Evolutionary conservation across 2,329 filamentous ascomycete genomes (phyloP).

Genomic region (Fusarium torulosum): DNA sequence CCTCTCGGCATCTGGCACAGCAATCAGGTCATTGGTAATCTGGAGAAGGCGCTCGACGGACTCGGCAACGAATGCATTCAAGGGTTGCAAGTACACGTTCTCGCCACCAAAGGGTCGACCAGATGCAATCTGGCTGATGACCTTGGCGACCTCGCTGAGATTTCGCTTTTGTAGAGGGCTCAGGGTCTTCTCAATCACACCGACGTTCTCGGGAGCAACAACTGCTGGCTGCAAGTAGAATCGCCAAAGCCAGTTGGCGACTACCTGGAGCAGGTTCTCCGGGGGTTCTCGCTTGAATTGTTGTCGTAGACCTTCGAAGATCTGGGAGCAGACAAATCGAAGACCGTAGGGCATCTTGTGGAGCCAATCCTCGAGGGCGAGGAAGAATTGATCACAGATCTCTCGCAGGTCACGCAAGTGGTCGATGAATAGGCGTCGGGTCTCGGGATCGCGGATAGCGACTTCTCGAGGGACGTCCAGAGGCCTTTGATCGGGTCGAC

Average conservation of each 20-base stretch:
- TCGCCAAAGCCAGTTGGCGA: slow-evolving; percentile 93
- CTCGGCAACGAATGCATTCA: slow-evolving; percentile 91
- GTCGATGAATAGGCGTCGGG: slow-evolving; percentile 90
- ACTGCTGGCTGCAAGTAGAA: slow-evolving; percentile 93
- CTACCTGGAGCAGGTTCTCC: slow-evolving; percentile 82
- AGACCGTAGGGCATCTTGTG: slow-evolving; percentile 94
- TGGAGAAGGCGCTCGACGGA: slow-evolving; percentile 83
- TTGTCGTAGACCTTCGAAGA: slow-evolving; percentile 80
- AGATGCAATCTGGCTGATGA: slow-evolving; percentile 88
- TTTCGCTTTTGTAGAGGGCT: slow-evolving; percentile 95
- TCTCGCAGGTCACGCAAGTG: slow-evolving; percentile 94
- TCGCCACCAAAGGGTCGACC: slow-evolving; percentile 92
- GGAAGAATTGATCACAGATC: slow-evolving; percentile 91
- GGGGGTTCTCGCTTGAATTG: slow-evolving; percentile 86
- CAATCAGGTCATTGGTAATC: slow-evolving; percentile 82
- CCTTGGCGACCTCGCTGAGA: slow-evolving; percentile 88
- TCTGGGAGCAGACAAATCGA: slow-evolving; percentile 87
- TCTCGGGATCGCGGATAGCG: slow-evolving; percentile 96
- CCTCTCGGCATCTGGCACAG: slow-evolving; percentile 85
- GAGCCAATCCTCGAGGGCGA: slow-evolving; percentile 82
- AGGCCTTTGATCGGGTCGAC: slow-evolving; percentile 81
- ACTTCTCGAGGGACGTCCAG: slow-evolving; percentile 90
- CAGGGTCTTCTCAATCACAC: slow-evolving; percentile 89
- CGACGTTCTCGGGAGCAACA: slow-evolving; percentile 89
- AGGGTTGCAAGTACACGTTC: slow-evolving; percentile 93